Conservation (phyloP, 192 early-diverging fungal genomes). For the Pilobolus umbonatus region DNA sequence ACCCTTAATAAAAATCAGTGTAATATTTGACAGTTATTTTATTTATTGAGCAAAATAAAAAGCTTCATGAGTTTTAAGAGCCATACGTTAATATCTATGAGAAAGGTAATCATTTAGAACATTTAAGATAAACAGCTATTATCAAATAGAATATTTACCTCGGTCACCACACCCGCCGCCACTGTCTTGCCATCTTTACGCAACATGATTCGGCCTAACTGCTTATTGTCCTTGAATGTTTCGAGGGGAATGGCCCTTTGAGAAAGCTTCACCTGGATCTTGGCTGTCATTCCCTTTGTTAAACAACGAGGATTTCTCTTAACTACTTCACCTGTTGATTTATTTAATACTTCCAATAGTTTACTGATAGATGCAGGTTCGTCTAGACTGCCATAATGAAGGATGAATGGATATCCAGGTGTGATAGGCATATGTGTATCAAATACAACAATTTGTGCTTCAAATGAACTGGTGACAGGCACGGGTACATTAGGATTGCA, state of each 20-base stretch:
- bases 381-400: conserved; percentile 81
- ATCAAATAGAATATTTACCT: too few species aligned
- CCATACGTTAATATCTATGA: too few species aligned
- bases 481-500: conserved; percentile 69
- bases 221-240: conserved; percentile 78
- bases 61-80: too few species aligned
- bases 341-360: conserved; percentile 76
- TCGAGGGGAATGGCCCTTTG: conserved; percentile 81
- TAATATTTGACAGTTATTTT: too few species aligned
- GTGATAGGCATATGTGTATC: conserved; percentile 91
- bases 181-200: conserved; percentile 81
- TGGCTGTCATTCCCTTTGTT: conserved; percentile 62
- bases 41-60: too few species aligned
- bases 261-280: conserved; percentile 71
- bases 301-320: conserved; percentile 78
- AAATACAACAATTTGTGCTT: conserved; percentile 90
- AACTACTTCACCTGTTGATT: conserved; percentile 74
- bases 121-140: too few species aligned
- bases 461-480: conserved; percentile 70
- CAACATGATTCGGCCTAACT: conserved; percentile 84
- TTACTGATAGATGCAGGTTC: conserved; percentile 74
- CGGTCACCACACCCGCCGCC: conserved; percentile 79
- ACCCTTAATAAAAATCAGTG: too few species aligned
- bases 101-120: too few species aligned
- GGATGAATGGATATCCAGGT: conserved; percentile 79